Evolutionary conservation across 2,329 filamentous ascomycete species (phyloP).

Genomic region (Fusarium guadeloupense): DNA sequence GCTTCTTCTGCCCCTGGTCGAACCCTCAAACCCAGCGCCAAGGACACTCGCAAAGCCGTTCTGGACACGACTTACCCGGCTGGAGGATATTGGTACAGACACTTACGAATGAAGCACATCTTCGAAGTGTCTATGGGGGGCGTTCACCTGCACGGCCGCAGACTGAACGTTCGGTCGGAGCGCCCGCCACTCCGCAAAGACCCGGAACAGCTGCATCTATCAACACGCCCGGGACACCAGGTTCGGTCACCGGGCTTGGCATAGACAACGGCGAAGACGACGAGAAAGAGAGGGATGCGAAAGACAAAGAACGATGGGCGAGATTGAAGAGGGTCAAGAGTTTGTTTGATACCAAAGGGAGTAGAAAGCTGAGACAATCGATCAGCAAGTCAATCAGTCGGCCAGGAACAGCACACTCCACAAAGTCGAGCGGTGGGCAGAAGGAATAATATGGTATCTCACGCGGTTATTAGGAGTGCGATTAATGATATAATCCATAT

Average conservation of each 20-base stretch:
- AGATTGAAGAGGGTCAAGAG: constrained; percentile 76
- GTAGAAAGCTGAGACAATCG: constrained; percentile 60
- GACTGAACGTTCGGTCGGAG: constrained; percentile 15
- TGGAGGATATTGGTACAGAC: constrained; percentile 66
- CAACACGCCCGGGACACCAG: constrained; percentile 21
- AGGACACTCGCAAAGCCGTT: constrained; percentile 46
- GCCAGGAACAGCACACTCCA: constrained; percentile 53
- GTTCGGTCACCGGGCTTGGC: constrained; percentile 13
- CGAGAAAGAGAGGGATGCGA: constrained; percentile 59
- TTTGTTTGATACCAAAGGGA: constrained; percentile 72
- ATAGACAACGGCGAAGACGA: constrained; percentile 47
- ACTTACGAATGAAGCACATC: constrained; percentile 66
- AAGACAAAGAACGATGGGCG: constrained; percentile 79
- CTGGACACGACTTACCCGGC: constrained; percentile 54
- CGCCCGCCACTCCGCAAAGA: constrained; percentile 37
- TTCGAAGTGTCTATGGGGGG: constrained; percentile 53
- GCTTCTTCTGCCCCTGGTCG: constrained; percentile 86
- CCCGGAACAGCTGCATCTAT: constrained; percentile 28
- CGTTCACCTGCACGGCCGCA: constrained; percentile 36
- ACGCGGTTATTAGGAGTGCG: not conserved
- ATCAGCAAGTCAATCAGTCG: constrained; percentile 50
- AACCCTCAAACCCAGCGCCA: constrained; percentile 68
- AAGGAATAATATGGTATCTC: constrained; percentile 19
- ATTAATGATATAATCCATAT: constrained; percentile 16
- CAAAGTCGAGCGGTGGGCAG: constrained; percentile 32